Evolutionary conservation across 1,139 yeast genomes (phyloP).

Genomic region (Yueomyces sp.): DNA sequence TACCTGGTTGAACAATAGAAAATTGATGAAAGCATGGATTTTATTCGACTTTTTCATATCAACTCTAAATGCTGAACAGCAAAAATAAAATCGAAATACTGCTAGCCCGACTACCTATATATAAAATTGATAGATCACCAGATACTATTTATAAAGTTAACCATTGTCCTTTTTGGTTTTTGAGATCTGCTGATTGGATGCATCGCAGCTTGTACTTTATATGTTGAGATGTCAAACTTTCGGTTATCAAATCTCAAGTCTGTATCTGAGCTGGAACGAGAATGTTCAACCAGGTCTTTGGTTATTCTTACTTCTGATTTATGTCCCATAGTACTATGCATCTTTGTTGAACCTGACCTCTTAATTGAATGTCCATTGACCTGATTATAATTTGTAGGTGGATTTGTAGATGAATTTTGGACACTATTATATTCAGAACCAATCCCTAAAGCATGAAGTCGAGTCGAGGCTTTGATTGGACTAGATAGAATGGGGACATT

Average conservation of each 20-base stretch:
- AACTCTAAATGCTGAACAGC: no score
- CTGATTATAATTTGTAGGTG: neutral
- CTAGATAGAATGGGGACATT: no score
- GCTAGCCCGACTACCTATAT: no score
- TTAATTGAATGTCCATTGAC: no score
- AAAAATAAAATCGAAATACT: no score
- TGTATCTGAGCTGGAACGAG: neutral
- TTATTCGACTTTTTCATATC: no score
- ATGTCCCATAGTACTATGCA: neutral
- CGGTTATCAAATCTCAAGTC: neutral
- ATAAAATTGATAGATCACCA: neutral
- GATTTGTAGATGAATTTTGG: neutral
- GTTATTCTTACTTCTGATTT: neutral
- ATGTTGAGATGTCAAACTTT: neutral
- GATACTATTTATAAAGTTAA: neutral
- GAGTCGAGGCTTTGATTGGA: no score
- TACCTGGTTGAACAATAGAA: no score
- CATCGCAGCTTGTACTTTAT: neutral
- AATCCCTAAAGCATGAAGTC: no score
- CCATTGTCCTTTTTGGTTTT: neutral
- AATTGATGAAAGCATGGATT: no score
- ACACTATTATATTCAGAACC: neutral
- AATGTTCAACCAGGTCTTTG: neutral
- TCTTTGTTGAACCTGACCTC: neutral
- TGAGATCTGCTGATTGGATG: neutral